Base-by-base conservation (phyloP, 2,329 filamentous ascomycete genomes). In the Exutisphaerella laricina region DNA sequence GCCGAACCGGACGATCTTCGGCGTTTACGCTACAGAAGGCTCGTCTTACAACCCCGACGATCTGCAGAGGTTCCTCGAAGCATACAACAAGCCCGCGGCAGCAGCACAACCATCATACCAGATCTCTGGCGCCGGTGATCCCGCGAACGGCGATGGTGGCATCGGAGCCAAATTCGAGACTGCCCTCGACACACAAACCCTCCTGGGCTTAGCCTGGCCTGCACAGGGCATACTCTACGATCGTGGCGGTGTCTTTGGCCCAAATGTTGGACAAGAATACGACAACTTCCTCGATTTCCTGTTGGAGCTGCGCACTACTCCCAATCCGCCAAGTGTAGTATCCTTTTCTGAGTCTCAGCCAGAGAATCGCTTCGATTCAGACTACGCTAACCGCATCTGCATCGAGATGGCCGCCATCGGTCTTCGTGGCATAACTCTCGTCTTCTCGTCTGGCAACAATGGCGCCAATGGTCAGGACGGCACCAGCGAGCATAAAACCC, bases 361-460 rank as follows among this genome's bases (percentile, higher is more conserved):
- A 4, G 54, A 57, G 33, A 40, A 55, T 14, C 20, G 37, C 2
- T 33, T 57, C 16, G 49, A 55, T 32, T 47, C 45, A 12, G 51
- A 72, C 13, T 85, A 83, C 54, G 77, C 78, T 6, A 65, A 67
- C 33, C 71, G 73, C 35, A 75, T 83, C 5, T 85, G 81, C 67
- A 73, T 75, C 50, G 67, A 80, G 56, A 80, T 83, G 55, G 77
- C 74, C 36, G 73, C 81, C 53, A 73, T 84, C 26, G 80, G 79
- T n/a, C 72, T 77, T 1, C 75, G 80, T 30, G 82, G 81, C 10
- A 74, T 80, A 1, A 76, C 74, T 0, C 68, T 84, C 5, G 65
- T 84, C 13, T 79, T 79, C 49, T 73, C 76, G 7, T 74, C 73
- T 7, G 83, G 83, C 3, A 80, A 86, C 53, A 64, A 65, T 18